Percentiles rank a stretch among this genome's conserved stretches.
These are phyloP conservation scores for Metroxylon sagu DNA, from an alignment of 176 grass and related monocot genomes.

Conservation along the genomic window DNA sequence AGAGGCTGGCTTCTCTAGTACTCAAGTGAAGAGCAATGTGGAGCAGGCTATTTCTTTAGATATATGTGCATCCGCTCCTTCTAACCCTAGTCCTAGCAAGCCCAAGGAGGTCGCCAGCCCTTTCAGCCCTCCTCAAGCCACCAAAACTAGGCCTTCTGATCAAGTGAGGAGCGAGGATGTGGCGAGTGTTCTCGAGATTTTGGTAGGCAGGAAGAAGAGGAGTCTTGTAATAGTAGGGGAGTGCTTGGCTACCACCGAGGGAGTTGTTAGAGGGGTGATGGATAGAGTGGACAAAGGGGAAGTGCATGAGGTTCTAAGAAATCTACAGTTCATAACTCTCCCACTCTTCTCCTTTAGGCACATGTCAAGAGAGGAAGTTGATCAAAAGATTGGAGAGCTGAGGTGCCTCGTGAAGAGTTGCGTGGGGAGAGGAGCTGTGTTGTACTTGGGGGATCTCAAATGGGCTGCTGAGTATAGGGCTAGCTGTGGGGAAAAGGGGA, in stretches of 20 bases:
- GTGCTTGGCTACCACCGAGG: slow-evolving; percentile 42
- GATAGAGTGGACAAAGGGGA: slow-evolving; percentile 50
- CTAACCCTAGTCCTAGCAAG: slow-evolving; percentile 49
- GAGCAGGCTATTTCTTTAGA: slow-evolving; percentile 35
- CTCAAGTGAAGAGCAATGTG: slow-evolving; percentile 72
- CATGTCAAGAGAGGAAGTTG: slow-evolving; percentile 51
- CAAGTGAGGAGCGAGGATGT: slow-evolving; percentile 27
- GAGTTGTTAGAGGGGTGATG: slow-evolving; percentile 32
- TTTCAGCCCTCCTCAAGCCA: neutral
- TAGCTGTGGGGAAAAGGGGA: slow-evolving; percentile 20
- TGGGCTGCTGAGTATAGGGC: slow-evolving; percentile 52
- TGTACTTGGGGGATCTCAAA: slow-evolving; percentile 66
- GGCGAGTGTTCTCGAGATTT: slow-evolving; percentile 36
- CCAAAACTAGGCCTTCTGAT: neutral
- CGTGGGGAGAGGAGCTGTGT: slow-evolving; percentile 29
- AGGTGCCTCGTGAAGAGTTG: slow-evolving; percentile 39
- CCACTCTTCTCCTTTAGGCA: slow-evolving; percentile 55
- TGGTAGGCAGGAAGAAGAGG: slow-evolving; percentile 38
- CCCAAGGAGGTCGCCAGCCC: slow-evolving; percentile 9
- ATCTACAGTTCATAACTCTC: slow-evolving; percentile 51
- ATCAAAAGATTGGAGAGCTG: slow-evolving; percentile 58
- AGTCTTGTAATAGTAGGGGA: slow-evolving; percentile 64
- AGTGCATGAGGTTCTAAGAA: slow-evolving; percentile 34
- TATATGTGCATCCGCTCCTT: neutral
- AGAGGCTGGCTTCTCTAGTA: slow-evolving; percentile 85